Base-by-base conservation (phyloP, 768 basidiomycete species). In the Tricholoma matsutake region DNA sequence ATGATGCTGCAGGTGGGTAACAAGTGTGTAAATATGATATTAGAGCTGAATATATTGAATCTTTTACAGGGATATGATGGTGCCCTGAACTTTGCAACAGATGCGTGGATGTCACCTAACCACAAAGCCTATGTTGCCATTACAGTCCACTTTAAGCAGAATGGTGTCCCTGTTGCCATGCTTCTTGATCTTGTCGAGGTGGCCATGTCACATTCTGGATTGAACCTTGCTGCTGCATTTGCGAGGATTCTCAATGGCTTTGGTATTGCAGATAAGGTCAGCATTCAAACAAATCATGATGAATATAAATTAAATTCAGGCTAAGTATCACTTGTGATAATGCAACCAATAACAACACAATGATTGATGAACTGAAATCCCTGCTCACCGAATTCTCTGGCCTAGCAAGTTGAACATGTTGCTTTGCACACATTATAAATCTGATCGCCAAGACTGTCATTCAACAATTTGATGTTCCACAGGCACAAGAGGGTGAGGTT, bases 401-500 rank as follows among this genome's bases (percentile, higher is more conserved):
- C 25, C 13, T 22, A 0, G 60, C 54, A 0, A 74, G 67, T 31
- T n/a, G n/a, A n/a, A n/a, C n/a, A n/a, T n/a, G n/a, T n/a, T n/a
- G n/a, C n/a, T n/a, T n/a, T n/a, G n/a, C 73, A 66, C 80, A 81
- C 55, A 66, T 76, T 5, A 13, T 78, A 29, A 79, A 77, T 43
- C 65, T 82, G n/a, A n/a, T n/a, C n/a, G n/a, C n/a, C n/a, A n/a
- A n/a, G n/a, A n/a, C n/a, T n/a, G n/a, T n/a, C n/a, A n/a, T n/a
- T n/a, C n/a, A n/a, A n/a, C n/a, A n/a, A n/a, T n/a, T n/a, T n/a
- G n/a, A n/a, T n/a, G n/a, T 0, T 3, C 75, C 74, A 0, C 75
- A 77, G 49, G 64, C 61, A 18, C n/a, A 4, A 45, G 20, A 35
- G 16, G 45, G 49, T 29, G 56, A 63, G 1, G 47, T 37, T 9